These are phyloP conservation scores for Epichloe amarillans DNA, from an alignment of 2,329 filamentous ascomycete species.

Conservation along the genomic window DNA sequence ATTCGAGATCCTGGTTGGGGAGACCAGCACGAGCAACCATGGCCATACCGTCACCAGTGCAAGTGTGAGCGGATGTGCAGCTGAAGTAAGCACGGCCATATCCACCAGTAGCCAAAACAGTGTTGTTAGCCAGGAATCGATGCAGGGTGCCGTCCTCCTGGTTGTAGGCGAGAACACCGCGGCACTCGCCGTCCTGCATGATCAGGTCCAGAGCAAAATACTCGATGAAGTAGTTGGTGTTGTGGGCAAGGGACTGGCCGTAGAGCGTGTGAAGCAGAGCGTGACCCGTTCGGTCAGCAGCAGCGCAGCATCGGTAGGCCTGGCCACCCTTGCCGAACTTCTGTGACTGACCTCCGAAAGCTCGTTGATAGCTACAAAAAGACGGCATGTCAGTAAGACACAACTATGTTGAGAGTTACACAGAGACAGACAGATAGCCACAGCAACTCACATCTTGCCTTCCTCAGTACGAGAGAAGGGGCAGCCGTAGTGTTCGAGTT, in stretches of 20 bases:
- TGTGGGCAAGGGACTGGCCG: constrained; percentile 90
- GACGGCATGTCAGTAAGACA: background rate
- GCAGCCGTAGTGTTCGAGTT: constrained; percentile 95
- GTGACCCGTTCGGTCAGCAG: constrained; percentile 92
- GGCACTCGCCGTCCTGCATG: constrained; percentile 95
- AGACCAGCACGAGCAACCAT: constrained; percentile 98
- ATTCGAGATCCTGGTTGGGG: constrained; percentile 95
- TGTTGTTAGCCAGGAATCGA: constrained; percentile 93
- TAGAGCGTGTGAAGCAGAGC: constrained; percentile 97
- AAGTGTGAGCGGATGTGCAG: constrained; percentile 96
- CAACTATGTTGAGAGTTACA: background rate
- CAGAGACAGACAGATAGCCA: no score
- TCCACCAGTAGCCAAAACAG: constrained; percentile 89
- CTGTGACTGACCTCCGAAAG: constrained; percentile 94
- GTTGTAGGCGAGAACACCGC: constrained; percentile 94
- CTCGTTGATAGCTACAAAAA: constrained; percentile 72
- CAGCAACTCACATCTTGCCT: constrained; percentile 66
- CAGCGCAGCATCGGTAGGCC: constrained; percentile 93
- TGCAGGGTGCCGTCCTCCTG: constrained; percentile 97
- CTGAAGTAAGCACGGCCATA: constrained; percentile 98
- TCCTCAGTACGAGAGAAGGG: constrained; percentile 95
- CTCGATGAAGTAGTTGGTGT: constrained; percentile 99
- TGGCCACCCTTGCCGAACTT: constrained; percentile 94
- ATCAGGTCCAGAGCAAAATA: constrained; percentile 95
- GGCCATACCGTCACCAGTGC: constrained; percentile 97